phyloP scores from a whole-genome alignment of 2,329 filamentous ascomycete species.

The Aspergillus viridinutans region DNA sequence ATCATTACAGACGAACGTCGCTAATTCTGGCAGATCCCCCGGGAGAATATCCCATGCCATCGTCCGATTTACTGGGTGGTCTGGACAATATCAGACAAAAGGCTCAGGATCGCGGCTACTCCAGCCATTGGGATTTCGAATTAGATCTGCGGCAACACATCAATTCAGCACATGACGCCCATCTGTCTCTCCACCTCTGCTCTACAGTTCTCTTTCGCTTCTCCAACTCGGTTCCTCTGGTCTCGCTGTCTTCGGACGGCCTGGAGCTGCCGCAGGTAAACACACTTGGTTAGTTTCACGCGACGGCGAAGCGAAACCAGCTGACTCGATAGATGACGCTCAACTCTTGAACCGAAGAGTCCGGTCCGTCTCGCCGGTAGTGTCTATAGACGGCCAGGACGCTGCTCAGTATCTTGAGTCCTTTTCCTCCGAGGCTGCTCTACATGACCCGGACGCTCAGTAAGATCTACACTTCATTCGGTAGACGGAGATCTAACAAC shows the following conservation, averaged over 20 bases:
- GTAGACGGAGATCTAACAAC: not conserved
- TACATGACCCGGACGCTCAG: conserved; percentile 56
- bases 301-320: not conserved
- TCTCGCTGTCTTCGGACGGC: conserved; percentile 61
- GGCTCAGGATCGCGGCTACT: conserved; percentile 41
- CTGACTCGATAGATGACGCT: not conserved
- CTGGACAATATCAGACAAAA: conserved; percentile 46
- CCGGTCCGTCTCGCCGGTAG: conserved; percentile 46
- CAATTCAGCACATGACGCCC: conserved; percentile 59
- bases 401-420: conserved; percentile 44
- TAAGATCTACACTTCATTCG: conserved; percentile 26
- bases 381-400: conserved; percentile 55
- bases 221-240: conserved; percentile 39
- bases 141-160: conserved; percentile 52
- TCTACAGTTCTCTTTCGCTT: conserved; percentile 46
- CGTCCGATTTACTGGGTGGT: conserved; percentile 46
- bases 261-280: conserved; percentile 55
- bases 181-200: conserved; percentile 36
- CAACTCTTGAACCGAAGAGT: conserved; percentile 1
- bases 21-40: conserved; percentile 43
- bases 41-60: conserved; percentile 46
- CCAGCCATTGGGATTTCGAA: conserved; percentile 55
- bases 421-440: conserved; percentile 44
- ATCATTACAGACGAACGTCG: not conserved
- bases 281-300: conserved; percentile 1